These are phyloP conservation scores for Serendipita indica DNA, from an alignment of 768 basidiomycete genomes.

Conservation along the genomic window DNA sequence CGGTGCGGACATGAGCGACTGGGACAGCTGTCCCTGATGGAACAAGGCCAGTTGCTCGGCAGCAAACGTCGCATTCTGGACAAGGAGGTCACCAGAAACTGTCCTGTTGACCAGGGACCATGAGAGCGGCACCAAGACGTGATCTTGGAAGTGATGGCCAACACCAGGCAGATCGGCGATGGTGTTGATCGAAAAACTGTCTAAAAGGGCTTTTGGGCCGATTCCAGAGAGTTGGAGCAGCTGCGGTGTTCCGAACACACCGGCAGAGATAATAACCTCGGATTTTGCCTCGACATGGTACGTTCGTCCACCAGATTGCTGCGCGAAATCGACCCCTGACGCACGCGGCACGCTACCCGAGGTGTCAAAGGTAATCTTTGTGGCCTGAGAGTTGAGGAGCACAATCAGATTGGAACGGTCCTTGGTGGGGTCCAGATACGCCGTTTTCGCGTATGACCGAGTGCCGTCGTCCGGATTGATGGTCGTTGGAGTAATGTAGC, in stretches of 20 bases:
- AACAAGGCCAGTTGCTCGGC: constrained; percentile 7
- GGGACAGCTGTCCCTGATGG: constrained; percentile 2
- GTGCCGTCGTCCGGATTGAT: constrained; percentile 2
- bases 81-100: background rate
- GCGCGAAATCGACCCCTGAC: background rate
- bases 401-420: constrained; percentile 8
- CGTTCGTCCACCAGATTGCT: background rate
- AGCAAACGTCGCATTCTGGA: constrained; percentile 5
- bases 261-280: constrained; percentile 19
- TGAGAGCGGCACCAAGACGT: background rate
- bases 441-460: constrained; percentile 9
- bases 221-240: constrained; percentile 32
- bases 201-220: constrained; percentile 23
- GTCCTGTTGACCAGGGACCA: background rate
- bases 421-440: background rate
- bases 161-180: constrained; percentile 28
- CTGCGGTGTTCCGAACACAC: constrained; percentile 24
- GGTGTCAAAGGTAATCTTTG: constrained; percentile 7
- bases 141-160: constrained; percentile 29
- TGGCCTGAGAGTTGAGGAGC: background rate
- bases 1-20: constrained; percentile 16
- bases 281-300: background rate
- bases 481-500: background rate
- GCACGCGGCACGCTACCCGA: background rate
- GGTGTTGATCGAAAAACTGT: constrained; percentile 20